Base-by-base conservation (phyloP, 768 basidiomycete species). In the Leccinum imitatum region DNA sequence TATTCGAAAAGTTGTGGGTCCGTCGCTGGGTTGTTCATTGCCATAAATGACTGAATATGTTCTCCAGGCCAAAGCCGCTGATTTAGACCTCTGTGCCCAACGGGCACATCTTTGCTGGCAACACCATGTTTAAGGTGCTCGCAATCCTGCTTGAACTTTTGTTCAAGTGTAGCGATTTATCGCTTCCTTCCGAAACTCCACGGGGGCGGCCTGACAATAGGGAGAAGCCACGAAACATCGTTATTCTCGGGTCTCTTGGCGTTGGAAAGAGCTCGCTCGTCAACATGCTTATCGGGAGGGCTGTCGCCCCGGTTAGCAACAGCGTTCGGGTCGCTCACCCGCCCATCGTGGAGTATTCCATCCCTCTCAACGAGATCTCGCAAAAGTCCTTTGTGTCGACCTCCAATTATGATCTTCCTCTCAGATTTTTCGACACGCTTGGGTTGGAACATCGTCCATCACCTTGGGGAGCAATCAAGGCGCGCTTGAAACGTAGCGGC, bases 201-300 rank as follows among this genome's bases (percentile, higher is more conserved):
- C 56, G 23, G 59, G 56, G 66, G 65, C 56, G 59, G 19, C 15
- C n/a, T 11, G 15, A n/a, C 11, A 19, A 46, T 30, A 27, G 2
- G 25, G 62, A 62, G 46, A 33, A 50, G 10, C 64, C 47, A 21
- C 54, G 44, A 46, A 65, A 65, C 14, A 57, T 71, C 2, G 21
- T 70, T 56, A 21, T 70, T 52, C 59, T 71, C 30, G 70, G 69
- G n/a, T 65, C 68, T 19, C 58, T 70, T 14, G 70, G 78, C 35
- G 53, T 64, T 25, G 74, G 74, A 10, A 80, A 80, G 60, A 78
- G 80, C 63, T 75, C 76, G 7, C 67, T 78, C 35, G 61, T 79
- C 46, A 80, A 80, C 62, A 69, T 79, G 69, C 57, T 80, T 6
- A 53, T 63, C 39, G 71, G 71, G 30, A 46, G 50, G 10, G 17